These are phyloP conservation scores for Sophora flavescens DNA, from an alignment of 306 rosid species.

Conservation along the genomic window DNA sequence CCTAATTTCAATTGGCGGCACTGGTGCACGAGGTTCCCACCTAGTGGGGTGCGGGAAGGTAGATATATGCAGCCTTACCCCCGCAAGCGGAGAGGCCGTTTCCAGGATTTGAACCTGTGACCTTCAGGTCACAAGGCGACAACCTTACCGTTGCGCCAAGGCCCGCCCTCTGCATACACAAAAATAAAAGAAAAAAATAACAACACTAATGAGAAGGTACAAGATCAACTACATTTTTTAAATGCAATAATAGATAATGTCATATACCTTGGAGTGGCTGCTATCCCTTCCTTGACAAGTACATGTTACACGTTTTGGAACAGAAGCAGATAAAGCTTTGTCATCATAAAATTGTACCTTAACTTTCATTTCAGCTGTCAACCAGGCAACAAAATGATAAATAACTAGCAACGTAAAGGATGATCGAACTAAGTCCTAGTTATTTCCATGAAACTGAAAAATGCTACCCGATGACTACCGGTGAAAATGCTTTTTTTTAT, in stretches of 20 bases:
- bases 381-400: slow-evolving; percentile 42
- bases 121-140: too few species aligned
- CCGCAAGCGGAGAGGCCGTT: too few species aligned
- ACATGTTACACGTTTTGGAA: slow-evolving; percentile 90
- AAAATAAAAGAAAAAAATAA: slow-evolving; percentile 16
- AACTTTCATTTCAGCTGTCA: slow-evolving; percentile 88
- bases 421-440: background rate
- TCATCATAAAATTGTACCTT: slow-evolving; percentile 80
- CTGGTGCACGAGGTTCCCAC: too few species aligned
- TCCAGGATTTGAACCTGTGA: too few species aligned
- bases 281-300: slow-evolving; percentile 80
- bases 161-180: too few species aligned
- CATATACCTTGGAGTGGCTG: slow-evolving; percentile 78
- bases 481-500: background rate
- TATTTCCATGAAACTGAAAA: slow-evolving; percentile 32
- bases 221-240: slow-evolving; percentile 17
- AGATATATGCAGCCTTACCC: too few species aligned
- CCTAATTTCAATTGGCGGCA: too few species aligned
- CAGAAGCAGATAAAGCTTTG: slow-evolving; percentile 81
- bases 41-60: too few species aligned
- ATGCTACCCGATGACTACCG: background rate
- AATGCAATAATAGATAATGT: slow-evolving; percentile 17
- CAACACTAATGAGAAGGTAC: background rate
- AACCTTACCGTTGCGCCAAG: too few species aligned
- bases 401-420: slow-evolving; percentile 31